These are phyloP conservation scores for Lentinula aciculospora DNA, from an alignment of 768 basidiomycete genomes.

Conservation along the genomic window DNA sequence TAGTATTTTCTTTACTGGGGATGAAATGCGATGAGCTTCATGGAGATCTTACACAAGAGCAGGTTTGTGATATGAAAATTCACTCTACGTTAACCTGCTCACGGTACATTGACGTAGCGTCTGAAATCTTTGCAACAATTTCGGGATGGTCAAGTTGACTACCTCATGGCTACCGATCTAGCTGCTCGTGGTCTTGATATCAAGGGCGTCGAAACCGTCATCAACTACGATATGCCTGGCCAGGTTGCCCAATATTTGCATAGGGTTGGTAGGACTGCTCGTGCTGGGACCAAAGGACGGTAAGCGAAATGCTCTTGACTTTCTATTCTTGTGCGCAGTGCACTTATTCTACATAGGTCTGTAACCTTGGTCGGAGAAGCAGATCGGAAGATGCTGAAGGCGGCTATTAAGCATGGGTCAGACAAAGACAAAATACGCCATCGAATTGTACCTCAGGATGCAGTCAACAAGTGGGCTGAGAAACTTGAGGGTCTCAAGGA, in stretches of 20 bases:
- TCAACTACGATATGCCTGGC: constrained; percentile 98
- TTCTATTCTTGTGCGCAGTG: not conserved
- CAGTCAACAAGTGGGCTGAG: constrained; percentile 62
- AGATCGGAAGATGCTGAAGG: constrained; percentile 95
- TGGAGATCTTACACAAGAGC: constrained; percentile 94
- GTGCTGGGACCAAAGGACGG: constrained; percentile 92
- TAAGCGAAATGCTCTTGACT: constrained; percentile 30
- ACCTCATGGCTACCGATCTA: constrained; percentile 92
- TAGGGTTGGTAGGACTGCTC: constrained; percentile 94
- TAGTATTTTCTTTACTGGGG: constrained; percentile 85
- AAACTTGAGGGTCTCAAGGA: constrained; percentile 65
- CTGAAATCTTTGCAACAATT: constrained; percentile 82
- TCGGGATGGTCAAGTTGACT: constrained; percentile 84
- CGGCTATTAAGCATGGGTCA: constrained; percentile 83
- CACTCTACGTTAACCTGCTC: not conserved
- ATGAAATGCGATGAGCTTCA: constrained; percentile 91
- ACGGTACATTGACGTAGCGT: constrained; percentile 44
- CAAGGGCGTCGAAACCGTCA: constrained; percentile 94
- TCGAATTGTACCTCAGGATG: constrained; percentile 77
- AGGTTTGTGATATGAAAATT: constrained; percentile 45
- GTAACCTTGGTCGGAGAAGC: constrained; percentile 94
- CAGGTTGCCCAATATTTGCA: constrained; percentile 93
- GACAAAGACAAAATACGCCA: constrained; percentile 81
- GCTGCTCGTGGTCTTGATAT: constrained; percentile 96
- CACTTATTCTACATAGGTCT: constrained; percentile 44